A percentile compares a stretch with the other conserved stretches of the same genome.
Conservation (phyloP, 208 protist genomes). For the Trichomonas tenax region DNA sequence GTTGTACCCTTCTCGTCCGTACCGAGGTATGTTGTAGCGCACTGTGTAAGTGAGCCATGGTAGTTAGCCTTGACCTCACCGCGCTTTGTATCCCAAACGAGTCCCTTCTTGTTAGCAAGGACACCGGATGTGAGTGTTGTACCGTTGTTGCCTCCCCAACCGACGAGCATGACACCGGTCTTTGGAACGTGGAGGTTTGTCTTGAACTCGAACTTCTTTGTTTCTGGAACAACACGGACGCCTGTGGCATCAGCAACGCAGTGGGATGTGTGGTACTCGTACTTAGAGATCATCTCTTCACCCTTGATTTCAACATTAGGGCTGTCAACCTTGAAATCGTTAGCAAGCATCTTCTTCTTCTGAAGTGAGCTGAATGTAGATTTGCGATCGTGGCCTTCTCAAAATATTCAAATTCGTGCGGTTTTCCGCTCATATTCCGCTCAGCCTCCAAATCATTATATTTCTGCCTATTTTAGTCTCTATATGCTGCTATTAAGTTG, state of each 20-base stretch:
- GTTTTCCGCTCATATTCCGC: not conserved
- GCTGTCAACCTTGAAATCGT: not conserved
- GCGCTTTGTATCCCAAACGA: conserved; percentile 73
- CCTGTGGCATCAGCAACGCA: not conserved
- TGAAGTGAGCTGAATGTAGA: not conserved
- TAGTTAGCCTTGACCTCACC: conserved; percentile 78
- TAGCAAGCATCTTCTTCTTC: not conserved
- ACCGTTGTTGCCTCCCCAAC: conserved; percentile 94
- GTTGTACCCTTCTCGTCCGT: conserved; percentile 54
- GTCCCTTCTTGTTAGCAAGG: conserved; percentile 67
- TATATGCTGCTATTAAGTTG: too few relatives aligned
- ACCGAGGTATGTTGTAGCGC: conserved; percentile 76
- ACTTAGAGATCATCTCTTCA: conserved; percentile 8
- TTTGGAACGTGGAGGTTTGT: not conserved
- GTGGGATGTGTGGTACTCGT: not conserved
- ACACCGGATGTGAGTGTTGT: conserved; percentile 81
- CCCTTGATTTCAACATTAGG: not conserved
- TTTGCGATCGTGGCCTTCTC: not conserved
- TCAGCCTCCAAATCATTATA: too few relatives aligned
- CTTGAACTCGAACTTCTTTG: not conserved
- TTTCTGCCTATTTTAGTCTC: too few relatives aligned
- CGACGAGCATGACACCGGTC: conserved; percentile 69
- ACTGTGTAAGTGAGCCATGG: conserved; percentile 85
- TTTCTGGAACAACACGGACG: not conserved
- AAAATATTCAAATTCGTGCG: not conserved